Conservation (phyloP, 305 asterid species). For the Rubia peregrina region DNA sequence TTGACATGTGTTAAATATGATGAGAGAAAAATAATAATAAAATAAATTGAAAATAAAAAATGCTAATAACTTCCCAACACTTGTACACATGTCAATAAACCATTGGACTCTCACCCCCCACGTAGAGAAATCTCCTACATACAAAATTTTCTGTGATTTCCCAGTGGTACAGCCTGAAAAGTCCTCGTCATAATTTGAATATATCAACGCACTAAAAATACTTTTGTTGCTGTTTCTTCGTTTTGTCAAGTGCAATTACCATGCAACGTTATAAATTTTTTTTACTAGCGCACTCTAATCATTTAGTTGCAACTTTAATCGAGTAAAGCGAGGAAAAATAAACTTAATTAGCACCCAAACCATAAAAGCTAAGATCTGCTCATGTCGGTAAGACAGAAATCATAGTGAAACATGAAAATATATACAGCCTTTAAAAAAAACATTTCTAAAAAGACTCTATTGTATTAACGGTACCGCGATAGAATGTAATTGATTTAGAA, state of each 20-base stretch:
- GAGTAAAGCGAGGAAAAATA: neutral
- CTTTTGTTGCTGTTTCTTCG: conserved; percentile 10
- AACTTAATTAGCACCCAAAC: neutral
- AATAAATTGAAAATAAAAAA: too few species aligned
- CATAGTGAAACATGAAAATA: neutral
- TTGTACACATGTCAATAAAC: too few species aligned
- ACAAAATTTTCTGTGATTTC: too few species aligned
- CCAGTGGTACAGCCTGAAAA: conserved; percentile 20
- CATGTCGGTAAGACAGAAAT: neutral
- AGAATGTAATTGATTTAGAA: too few species aligned
- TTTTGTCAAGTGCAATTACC: conserved; percentile 17
- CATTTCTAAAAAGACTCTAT: too few species aligned
- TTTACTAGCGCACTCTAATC: conserved; percentile 15
- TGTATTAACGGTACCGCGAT: too few species aligned
- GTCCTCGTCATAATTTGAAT: conserved; percentile 9
- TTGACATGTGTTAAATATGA: too few species aligned
- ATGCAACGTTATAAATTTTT: conserved; percentile 18
- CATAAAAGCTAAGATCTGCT: neutral
- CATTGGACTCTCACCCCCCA: too few species aligned
- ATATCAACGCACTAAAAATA: conserved; percentile 16
- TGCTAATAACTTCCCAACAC: too few species aligned
- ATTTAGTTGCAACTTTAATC: conserved; percentile 2
- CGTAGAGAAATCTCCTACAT: too few species aligned
- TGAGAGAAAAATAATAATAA: too few species aligned
- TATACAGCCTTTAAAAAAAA: too few species aligned